Evolutionary conservation across 441 rosid genomes (phyloP).

Genomic region (Erodium trifolium): DNA sequence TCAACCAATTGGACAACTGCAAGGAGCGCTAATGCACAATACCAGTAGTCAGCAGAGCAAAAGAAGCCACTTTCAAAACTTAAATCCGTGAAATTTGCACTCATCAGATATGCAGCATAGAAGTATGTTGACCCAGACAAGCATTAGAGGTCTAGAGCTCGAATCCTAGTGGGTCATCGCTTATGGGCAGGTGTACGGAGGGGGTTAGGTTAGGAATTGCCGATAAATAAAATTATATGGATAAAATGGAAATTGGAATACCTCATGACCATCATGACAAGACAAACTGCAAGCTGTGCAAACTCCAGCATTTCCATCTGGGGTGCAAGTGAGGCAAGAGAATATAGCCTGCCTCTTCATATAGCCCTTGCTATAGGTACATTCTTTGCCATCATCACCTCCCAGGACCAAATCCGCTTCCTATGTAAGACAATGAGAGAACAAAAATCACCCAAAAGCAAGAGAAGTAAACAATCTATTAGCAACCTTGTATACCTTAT

Average conservation of each 20-base stretch:
- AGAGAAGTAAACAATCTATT: not conserved
- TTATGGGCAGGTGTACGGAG: too few relatives aligned
- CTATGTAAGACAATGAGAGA: constrained; percentile 26
- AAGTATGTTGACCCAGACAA: not conserved
- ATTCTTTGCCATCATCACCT: constrained; percentile 89
- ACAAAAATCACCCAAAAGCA: not conserved
- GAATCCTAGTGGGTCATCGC: too few relatives aligned
- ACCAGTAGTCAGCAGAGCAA: not conserved
- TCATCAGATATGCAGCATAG: not conserved
- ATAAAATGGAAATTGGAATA: constrained; percentile 24
- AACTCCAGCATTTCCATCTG: constrained; percentile 86
- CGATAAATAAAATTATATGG: not conserved
- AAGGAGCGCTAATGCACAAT: not conserved
- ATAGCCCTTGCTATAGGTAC: constrained; percentile 72
- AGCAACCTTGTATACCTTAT: not conserved
- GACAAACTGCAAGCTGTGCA: constrained; percentile 92
- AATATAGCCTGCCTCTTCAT: constrained; percentile 91
- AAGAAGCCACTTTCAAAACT: not conserved
- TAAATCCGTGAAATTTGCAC: not conserved
- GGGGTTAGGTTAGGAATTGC: too few relatives aligned
- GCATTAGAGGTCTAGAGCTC: too few relatives aligned
- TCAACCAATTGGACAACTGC: not conserved
- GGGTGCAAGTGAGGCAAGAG: constrained; percentile 85
- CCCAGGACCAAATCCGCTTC: constrained; percentile 94
- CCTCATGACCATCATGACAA: constrained; percentile 98